These are phyloP conservation scores for Amylocystis lapponica DNA, from an alignment of 768 basidiomycete genomes.

Conservation along the genomic window DNA sequence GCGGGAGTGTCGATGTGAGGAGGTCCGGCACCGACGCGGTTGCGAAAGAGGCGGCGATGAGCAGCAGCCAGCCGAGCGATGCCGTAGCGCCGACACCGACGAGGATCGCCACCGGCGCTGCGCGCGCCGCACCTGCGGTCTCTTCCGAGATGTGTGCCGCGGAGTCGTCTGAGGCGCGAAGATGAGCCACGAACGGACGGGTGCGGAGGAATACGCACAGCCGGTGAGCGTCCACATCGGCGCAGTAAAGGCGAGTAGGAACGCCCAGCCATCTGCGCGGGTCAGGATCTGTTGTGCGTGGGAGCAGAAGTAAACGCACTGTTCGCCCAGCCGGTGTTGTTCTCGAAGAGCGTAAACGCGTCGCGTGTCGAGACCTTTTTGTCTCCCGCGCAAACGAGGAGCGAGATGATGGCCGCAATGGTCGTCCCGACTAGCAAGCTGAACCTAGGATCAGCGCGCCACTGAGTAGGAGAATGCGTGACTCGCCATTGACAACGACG, in stretches of 20 bases:
- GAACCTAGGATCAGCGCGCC: not conserved
- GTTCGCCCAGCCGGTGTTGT: constrained; percentile 62
- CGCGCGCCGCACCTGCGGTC: constrained; percentile 53
- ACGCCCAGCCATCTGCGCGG: constrained; percentile 63
- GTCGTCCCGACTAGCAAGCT: constrained; percentile 53
- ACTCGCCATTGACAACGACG: constrained; percentile 56
- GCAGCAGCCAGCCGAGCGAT: constrained; percentile 57
- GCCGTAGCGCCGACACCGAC: constrained; percentile 57
- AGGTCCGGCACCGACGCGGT: constrained; percentile 48
- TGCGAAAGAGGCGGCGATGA: constrained; percentile 62
- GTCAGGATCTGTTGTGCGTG: not conserved
- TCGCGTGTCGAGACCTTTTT: constrained; percentile 60
- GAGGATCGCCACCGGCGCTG: constrained; percentile 66
- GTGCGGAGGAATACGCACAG: constrained; percentile 37
- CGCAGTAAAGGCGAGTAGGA: constrained; percentile 64
- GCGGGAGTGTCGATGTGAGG: constrained; percentile 43
- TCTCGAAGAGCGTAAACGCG: constrained; percentile 66
- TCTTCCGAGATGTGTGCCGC: constrained; percentile 76
- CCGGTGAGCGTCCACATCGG: constrained; percentile 81
- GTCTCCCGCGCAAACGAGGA: constrained; percentile 51
- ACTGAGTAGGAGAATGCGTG: not conserved
- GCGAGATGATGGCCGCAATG: constrained; percentile 53
- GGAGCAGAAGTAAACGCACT: constrained; percentile 31
- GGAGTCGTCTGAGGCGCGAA: constrained; percentile 51
- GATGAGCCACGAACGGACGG: not conserved